A percentile compares a stretch with the other conserved stretches of the same genome.
These are phyloP conservation scores for Suillus clintonianus DNA, from an alignment of 768 basidiomycete genomes.

Conservation along the genomic window DNA sequence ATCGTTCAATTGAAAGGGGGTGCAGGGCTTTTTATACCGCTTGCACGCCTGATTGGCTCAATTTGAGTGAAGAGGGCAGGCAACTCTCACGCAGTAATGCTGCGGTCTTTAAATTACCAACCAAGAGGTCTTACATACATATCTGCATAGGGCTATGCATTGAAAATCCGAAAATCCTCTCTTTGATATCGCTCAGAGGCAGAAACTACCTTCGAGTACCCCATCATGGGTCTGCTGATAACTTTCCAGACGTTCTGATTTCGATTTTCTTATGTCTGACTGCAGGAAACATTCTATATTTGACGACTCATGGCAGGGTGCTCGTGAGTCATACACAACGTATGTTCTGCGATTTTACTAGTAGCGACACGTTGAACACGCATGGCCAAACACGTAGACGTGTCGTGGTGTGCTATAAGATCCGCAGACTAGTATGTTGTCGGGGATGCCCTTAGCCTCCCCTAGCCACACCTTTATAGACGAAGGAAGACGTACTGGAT, in stretches of 20 bases:
- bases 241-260: slow-evolving; percentile 46
- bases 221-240: slow-evolving; percentile 19
- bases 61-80: slow-evolving; percentile 11
- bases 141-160: not conserved
- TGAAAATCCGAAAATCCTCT: not conserved
- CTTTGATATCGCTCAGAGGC: not conserved
- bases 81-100: slow-evolving; percentile 8
- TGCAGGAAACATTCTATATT: slow-evolving; percentile 43
- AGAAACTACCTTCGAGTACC: slow-evolving; percentile 5
- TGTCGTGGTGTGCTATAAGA: slow-evolving; percentile 58
- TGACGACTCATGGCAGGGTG: slow-evolving; percentile 55
- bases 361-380: slow-evolving; percentile 15
- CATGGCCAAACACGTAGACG: slow-evolving; percentile 43
- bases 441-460: slow-evolving; percentile 28
- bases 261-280: slow-evolving; percentile 34
- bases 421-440: slow-evolving; percentile 47
- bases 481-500: slow-evolving; percentile 29
- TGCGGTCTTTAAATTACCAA: not conserved
- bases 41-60: slow-evolving; percentile 7
- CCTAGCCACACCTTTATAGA: not conserved
- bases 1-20: slow-evolving; percentile 31
- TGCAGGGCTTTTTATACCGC: slow-evolving; percentile 25
- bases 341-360: not conserved
- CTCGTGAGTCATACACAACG: slow-evolving; percentile 22
- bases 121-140: not conserved